These are phyloP conservation scores for Suillus subaureus DNA, from an alignment of 768 basidiomycete species.

Conservation along the genomic window DNA sequence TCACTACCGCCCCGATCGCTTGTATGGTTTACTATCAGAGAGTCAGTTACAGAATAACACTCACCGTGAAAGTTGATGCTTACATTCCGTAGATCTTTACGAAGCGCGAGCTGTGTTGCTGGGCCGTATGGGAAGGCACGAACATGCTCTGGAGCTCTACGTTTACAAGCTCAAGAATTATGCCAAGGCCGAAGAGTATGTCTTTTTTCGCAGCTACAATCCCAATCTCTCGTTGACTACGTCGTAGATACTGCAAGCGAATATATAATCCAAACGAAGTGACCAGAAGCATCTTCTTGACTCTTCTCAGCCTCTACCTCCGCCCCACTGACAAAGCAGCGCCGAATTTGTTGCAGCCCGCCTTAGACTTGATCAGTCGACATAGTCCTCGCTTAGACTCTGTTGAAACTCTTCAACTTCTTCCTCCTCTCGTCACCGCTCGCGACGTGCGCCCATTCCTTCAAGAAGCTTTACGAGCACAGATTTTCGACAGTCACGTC, in stretches of 20 bases:
- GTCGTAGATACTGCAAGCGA: slow-evolving; percentile 83
- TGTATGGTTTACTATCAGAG: slow-evolving; percentile 84
- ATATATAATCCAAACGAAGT: slow-evolving; percentile 62
- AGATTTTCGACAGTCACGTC: slow-evolving; percentile 69
- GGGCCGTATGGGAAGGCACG: slow-evolving; percentile 87
- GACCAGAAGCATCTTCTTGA: slow-evolving; percentile 73
- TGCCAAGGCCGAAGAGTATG: slow-evolving; percentile 86
- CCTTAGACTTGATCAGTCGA: slow-evolving; percentile 83
- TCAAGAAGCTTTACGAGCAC: slow-evolving; percentile 64
- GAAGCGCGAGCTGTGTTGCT: slow-evolving; percentile 92
- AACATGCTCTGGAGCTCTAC: slow-evolving; percentile 93
- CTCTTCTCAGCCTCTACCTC: slow-evolving; percentile 86
- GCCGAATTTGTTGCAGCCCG: slow-evolving; percentile 70
- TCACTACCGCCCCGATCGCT: slow-evolving; percentile 72
- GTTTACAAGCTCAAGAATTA: slow-evolving; percentile 86
- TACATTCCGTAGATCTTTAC: slow-evolving; percentile 61
- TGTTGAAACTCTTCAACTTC: slow-evolving; percentile 77
- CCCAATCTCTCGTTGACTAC: slow-evolving; percentile 4
- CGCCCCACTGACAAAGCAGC: slow-evolving; percentile 59
- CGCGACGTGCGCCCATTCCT: slow-evolving; percentile 80
- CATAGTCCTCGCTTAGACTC: slow-evolving; percentile 85
- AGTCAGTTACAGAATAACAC: slow-evolving; percentile 46
- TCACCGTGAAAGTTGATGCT: neutral
- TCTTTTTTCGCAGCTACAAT: slow-evolving; percentile 8
- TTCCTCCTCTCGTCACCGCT: slow-evolving; percentile 89